These are phyloP conservation scores for Bromus sterilis DNA, from an alignment of 176 grass and related monocot species.

Conservation along the genomic window DNA sequence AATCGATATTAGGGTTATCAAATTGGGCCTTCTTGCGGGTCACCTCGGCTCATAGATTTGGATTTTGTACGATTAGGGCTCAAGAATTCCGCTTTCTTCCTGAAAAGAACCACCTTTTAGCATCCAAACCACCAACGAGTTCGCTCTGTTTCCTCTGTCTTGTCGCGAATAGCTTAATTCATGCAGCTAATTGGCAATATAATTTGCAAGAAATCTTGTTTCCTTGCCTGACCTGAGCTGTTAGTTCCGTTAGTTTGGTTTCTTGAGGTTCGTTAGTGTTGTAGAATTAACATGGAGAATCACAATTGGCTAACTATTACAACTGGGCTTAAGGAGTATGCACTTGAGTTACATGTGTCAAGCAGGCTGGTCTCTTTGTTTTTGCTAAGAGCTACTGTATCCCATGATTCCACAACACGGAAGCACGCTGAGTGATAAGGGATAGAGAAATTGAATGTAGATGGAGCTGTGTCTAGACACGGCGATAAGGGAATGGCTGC, in stretches of 20 bases:
- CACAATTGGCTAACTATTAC: neutral
- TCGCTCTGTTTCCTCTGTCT: neutral
- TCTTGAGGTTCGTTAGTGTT: neutral
- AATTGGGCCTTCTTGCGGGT: constrained; percentile 10
- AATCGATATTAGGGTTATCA: constrained; percentile 7
- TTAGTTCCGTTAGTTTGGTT: neutral
- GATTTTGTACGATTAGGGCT: constrained; percentile 3
- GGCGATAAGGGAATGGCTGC: no score
- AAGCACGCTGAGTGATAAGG: neutral
- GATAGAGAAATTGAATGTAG: no score
- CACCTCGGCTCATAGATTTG: neutral
- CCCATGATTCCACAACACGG: neutral
- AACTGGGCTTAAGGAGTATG: neutral
- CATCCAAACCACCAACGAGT: neutral
- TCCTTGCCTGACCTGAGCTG: neutral
- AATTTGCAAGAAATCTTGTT: neutral
- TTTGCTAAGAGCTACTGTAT: neutral
- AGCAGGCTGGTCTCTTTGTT: neutral
- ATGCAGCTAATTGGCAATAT: neutral
- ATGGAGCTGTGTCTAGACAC: no score
- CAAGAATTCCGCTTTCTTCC: neutral
- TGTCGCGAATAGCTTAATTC: neutral
- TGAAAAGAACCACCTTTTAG: constrained; percentile 18
- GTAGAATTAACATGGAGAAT: neutral
- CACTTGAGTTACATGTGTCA: constrained; percentile 1